phyloP scores from a whole-genome alignment of 768 basidiomycete genomes.

The Russula virescens region DNA sequence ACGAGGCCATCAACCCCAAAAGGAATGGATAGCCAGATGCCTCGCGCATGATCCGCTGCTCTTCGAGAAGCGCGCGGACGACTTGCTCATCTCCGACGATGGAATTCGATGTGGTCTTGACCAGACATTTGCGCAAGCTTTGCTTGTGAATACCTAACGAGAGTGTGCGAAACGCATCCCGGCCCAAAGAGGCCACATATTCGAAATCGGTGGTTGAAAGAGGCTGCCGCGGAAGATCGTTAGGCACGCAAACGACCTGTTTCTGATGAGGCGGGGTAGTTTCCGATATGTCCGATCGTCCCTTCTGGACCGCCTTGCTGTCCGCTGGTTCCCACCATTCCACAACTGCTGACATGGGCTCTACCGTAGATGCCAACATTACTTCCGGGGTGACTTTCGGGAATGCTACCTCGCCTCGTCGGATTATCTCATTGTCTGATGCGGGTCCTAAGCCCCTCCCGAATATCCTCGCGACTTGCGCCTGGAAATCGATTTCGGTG shows the following conservation, averaged over 20 bases:
- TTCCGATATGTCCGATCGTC: neutral
- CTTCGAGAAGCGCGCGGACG: neutral
- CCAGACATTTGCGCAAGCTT: slow-evolving; percentile 16
- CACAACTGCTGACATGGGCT: slow-evolving; percentile 11
- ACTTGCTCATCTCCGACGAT: neutral
- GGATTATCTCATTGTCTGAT: neutral
- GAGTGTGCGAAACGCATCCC: slow-evolving; percentile 22
- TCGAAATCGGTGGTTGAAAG: slow-evolving; percentile 12
- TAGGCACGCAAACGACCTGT: too few relatives aligned
- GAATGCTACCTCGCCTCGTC: neutral
- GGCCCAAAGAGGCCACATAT: slow-evolving; percentile 10
- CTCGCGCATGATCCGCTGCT: slow-evolving; percentile 9
- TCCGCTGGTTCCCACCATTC: neutral
- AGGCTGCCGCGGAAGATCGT: neutral
- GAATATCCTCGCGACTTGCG: slow-evolving; percentile 4
- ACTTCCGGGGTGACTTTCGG: neutral
- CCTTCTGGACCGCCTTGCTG: neutral
- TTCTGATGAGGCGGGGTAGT: neutral
- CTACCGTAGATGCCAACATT: neutral
- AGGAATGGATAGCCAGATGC: slow-evolving; percentile 21
- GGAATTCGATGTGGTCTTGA: slow-evolving; percentile 27
- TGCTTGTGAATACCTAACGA: slow-evolving; percentile 23
- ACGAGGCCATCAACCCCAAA: slow-evolving; percentile 27
- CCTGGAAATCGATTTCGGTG: neutral
- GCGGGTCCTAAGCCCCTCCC: neutral